These are phyloP conservation scores for Globisporangium paroecandrum DNA, from an alignment of 352 stramenopile species.

Conservation along the genomic window DNA sequence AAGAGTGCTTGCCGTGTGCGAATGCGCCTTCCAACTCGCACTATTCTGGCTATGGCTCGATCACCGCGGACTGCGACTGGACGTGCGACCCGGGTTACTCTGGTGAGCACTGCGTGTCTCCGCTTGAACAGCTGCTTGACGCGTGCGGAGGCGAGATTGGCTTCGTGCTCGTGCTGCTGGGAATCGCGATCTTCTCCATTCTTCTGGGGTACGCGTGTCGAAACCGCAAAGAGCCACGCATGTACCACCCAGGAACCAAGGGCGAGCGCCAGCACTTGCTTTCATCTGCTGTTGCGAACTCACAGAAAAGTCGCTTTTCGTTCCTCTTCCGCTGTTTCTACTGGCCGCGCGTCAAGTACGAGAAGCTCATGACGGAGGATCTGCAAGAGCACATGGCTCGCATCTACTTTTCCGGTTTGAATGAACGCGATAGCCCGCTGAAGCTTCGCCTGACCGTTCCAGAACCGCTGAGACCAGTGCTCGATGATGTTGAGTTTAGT, in stretches of 20 bases:
- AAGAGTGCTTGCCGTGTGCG: conserved; percentile 55
- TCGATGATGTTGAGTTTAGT: conserved; percentile 69
- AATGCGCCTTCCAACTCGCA: conserved; percentile 72
- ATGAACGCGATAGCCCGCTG: conserved; percentile 59
- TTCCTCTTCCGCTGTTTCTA: conserved; percentile 63
- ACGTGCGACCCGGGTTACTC: conserved; percentile 77
- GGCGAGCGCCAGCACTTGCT: conserved; percentile 66
- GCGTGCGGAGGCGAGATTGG: conserved; percentile 73
- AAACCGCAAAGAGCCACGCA: conserved; percentile 64
- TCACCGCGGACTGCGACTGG: conserved; percentile 58
- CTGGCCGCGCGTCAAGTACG: conserved; percentile 72
- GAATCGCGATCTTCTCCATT: conserved; percentile 69
- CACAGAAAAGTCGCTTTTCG: conserved; percentile 51
- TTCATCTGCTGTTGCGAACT: conserved; percentile 52
- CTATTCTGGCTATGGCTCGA: conserved; percentile 48
- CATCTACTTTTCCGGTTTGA: conserved; percentile 66
- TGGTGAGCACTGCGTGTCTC: conserved; percentile 65
- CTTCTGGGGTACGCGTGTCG: conserved; percentile 68
- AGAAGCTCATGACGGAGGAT: conserved; percentile 77
- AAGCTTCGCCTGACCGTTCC: conserved; percentile 61
- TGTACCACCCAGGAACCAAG: conserved; percentile 43
- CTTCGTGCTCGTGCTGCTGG: conserved; percentile 61
- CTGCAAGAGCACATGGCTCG: conserved; percentile 78
- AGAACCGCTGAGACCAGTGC: conserved; percentile 46
- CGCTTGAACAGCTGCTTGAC: conserved; percentile 71